Evolutionary conservation across 164 flowering plant genomes (phyloP), one percentile per base, ranked within the genome.

Genomic region (Pachysandra terminalis): DNA sequence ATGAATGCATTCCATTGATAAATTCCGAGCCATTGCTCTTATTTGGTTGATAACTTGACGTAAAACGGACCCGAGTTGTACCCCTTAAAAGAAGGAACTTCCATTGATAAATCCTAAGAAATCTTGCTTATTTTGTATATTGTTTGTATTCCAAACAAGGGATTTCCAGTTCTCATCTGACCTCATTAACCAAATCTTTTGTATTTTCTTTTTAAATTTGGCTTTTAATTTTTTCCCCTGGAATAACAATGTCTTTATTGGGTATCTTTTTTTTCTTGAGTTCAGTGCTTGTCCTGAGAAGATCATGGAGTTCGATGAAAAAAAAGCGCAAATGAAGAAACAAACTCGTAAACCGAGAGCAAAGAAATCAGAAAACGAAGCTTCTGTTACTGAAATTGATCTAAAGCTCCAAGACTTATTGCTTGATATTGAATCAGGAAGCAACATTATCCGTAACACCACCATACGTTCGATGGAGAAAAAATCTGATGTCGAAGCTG

Each of bases 251-350:
- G 37, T 12, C 51, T 3, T 45, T 3, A 3, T 13, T 3, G 1
- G 15, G 4, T 45, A n/a, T n/a, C n/a, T n/a, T n/a, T n/a, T n/a
- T 25, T 14, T 28, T 21, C 1, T 59, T 58, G 26, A 48, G 25
- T 64, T 35, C 69, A 95, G 98, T 77, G 98, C 96, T 40, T 95
- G 95, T 75, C 93, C 96, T 5, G 98, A 95, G 74, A 92, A 82
- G 88, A 86, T 89, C 51, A 54, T 56, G 56, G 96, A 87, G 81
- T 90, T 87, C 69, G 74, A 80, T 66, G 85, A 83, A 73, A 79
- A 70, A 77, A 81, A 48, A 80, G 83, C 85, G 64, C 72, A 76
- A 26, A 73, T 51, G 68, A 89, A 87, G 84, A 84, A 84, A 70
- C 75, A 70, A 63, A 66, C 52, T 3, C 74, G 72, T 19, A 88